phyloP scores from a whole-genome alignment of 2,329 filamentous ascomycete genomes.

The Fusarium pilosicola region DNA sequence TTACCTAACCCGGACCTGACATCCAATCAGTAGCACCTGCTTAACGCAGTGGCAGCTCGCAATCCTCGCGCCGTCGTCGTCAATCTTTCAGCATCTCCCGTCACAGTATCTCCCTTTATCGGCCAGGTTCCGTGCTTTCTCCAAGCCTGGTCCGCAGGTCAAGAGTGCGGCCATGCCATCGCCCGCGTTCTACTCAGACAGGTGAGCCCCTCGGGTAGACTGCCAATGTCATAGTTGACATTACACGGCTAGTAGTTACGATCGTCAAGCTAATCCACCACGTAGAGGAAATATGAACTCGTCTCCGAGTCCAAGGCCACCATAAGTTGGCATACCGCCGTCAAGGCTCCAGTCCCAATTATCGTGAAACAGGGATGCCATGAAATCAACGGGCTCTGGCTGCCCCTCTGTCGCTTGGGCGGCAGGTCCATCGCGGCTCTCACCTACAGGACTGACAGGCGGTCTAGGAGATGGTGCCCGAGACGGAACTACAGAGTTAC shows the following conservation, averaged over 20 bases:
- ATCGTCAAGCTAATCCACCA: not conserved
- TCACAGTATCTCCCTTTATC: not conserved
- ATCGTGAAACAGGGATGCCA: not conserved
- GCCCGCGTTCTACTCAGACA: not conserved
- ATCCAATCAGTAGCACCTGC: not conserved
- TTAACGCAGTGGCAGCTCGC: not conserved
- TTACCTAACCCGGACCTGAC: not conserved
- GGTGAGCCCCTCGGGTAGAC: not conserved
- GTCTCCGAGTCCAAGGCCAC: not conserved
- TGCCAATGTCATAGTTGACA: not conserved
- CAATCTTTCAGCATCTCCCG: not conserved
- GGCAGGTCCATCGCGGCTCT: not conserved
- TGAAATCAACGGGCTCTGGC: not conserved
- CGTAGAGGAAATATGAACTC: not conserved
- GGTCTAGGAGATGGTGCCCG: not conserved
- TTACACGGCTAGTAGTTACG: accelerated
- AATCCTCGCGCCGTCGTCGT: not conserved
- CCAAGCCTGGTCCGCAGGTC: not conserved
- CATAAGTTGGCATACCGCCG: not conserved
- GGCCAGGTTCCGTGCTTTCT: not conserved
- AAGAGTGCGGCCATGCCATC: not conserved
- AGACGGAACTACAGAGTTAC: not conserved
- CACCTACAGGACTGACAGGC: not conserved
- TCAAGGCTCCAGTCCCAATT: constrained; percentile 12
- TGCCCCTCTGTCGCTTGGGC: not conserved